Conservation (phyloP, 2,329 filamentous ascomycete genomes). For the Sporothrix pseudoabietina region DNA sequence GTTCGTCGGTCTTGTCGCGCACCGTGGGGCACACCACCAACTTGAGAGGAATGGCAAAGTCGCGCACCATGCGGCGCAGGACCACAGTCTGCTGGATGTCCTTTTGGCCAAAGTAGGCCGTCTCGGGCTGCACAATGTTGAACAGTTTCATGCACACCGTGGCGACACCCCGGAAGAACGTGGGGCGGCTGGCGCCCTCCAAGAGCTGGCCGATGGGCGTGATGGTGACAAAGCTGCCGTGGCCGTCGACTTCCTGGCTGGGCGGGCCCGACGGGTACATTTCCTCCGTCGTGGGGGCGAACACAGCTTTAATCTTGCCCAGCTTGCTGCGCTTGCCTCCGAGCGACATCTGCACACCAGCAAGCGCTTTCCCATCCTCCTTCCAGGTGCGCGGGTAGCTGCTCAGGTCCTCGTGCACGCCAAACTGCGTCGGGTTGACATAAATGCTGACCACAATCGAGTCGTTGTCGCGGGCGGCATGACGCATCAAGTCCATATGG, state of each 20-base stretch:
- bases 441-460: slow-evolving; percentile 90
- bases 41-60: slow-evolving; percentile 78
- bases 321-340: background rate
- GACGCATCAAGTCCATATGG: slow-evolving; percentile 81
- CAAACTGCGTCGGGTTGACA: slow-evolving; percentile 97
- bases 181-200: slow-evolving; percentile 82
- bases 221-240: slow-evolving; percentile 88
- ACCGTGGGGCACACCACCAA: slow-evolving; percentile 75
- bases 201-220: slow-evolving; percentile 79
- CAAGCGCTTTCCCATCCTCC: slow-evolving; percentile 68
- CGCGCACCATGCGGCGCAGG: slow-evolving; percentile 80
- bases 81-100: slow-evolving; percentile 96
- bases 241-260: slow-evolving; percentile 70
- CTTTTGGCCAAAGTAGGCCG: slow-evolving; percentile 94
- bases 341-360: slow-evolving; percentile 65
- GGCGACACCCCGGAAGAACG: slow-evolving; percentile 94
- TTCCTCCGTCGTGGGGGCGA: slow-evolving; percentile 76
- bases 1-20: slow-evolving; percentile 72
- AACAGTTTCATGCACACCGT: slow-evolving; percentile 96
- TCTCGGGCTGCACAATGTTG: slow-evolving; percentile 76
- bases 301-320: slow-evolving; percentile 63
- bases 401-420: slow-evolving; percentile 79
- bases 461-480: slow-evolving; percentile 80
- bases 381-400: slow-evolving; percentile 93
- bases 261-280: slow-evolving; percentile 87